Evolutionary conservation across 345 rosid species (phyloP).

Genomic region (Populus simonii): DNA sequence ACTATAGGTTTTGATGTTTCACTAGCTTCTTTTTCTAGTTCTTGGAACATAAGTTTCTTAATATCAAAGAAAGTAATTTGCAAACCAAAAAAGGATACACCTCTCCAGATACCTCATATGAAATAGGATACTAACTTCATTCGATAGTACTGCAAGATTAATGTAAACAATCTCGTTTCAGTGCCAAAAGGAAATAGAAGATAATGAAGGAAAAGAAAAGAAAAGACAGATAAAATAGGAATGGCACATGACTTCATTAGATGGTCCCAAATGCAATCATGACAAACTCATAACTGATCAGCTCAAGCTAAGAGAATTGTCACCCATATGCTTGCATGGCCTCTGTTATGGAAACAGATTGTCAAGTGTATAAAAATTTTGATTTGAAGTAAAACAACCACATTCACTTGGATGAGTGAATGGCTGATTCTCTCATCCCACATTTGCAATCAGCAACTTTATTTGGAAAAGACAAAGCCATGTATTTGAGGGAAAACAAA

Average conservation of each 20-base stretch:
- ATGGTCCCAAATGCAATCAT: not conserved
- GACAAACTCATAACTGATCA: not conserved
- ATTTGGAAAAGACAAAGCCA: not conserved
- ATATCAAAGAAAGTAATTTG: not conserved
- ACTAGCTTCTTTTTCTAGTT: not conserved
- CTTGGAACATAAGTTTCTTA: not conserved
- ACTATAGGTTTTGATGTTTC: not conserved
- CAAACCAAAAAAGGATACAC: not conserved
- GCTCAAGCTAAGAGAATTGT: not conserved
- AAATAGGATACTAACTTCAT: not conserved
- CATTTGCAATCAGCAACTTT: not conserved
- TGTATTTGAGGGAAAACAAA: not conserved
- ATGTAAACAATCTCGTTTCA: not conserved
- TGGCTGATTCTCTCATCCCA: slow-evolving; percentile 1
- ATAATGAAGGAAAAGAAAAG: not conserved
- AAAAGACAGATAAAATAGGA: not conserved
- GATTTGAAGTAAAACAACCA: not conserved
- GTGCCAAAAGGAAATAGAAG: not conserved
- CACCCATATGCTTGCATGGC: not conserved
- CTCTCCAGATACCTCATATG: not conserved
- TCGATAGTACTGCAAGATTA: not conserved
- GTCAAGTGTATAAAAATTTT: not conserved
- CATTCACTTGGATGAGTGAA: not conserved
- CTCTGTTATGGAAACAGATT: not conserved
- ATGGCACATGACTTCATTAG: not conserved